Evolutionary conservation across 2,329 filamentous ascomycete genomes (phyloP).

Genomic region (Penicillium sp.): DNA sequence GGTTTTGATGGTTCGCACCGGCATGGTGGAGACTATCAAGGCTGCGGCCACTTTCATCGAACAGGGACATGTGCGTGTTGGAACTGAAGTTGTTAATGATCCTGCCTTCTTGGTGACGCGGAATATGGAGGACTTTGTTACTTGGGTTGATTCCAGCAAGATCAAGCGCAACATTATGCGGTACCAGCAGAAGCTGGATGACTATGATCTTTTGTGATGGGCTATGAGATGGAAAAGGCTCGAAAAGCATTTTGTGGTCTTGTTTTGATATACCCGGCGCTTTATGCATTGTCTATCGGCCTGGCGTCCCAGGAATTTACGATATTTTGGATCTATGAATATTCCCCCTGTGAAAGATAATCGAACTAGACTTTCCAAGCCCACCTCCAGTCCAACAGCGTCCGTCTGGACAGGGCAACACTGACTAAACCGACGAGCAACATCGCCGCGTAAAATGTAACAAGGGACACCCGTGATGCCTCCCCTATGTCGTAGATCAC

Average conservation of each 20-base stretch:
- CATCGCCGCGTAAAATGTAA: slow-evolving; percentile 46
- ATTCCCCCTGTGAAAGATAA: not conserved
- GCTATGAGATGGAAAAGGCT: not conserved
- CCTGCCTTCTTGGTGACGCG: slow-evolving; percentile 83
- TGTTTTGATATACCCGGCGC: slow-evolving; percentile 25
- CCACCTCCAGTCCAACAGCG: slow-evolving; percentile 37
- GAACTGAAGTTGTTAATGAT: slow-evolving; percentile 84
- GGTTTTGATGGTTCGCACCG: slow-evolving; percentile 82
- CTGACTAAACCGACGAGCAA: slow-evolving; percentile 34
- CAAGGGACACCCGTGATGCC: slow-evolving; percentile 25
- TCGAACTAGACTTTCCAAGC: slow-evolving; percentile 35
- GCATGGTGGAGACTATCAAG: slow-evolving; percentile 88
- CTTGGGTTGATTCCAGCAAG: slow-evolving; percentile 94
- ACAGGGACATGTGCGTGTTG: slow-evolving; percentile 88
- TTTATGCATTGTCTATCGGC: slow-evolving; percentile 19
- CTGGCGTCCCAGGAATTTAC: slow-evolving; percentile 12
- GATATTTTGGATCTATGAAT: slow-evolving; percentile 1
- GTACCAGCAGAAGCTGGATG: slow-evolving; percentile 90
- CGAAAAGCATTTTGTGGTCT: slow-evolving; percentile 22
- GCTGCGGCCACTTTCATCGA: slow-evolving; percentile 79
- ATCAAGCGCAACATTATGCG: slow-evolving; percentile 94
- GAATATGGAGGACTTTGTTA: slow-evolving; percentile 92
- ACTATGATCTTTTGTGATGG: slow-evolving; percentile 78
- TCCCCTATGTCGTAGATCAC: no score
- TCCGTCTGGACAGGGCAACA: slow-evolving; percentile 34